Conservation (phyloP, 2,329 filamentous ascomycete genomes). For the Trichothecium roseum region DNA sequence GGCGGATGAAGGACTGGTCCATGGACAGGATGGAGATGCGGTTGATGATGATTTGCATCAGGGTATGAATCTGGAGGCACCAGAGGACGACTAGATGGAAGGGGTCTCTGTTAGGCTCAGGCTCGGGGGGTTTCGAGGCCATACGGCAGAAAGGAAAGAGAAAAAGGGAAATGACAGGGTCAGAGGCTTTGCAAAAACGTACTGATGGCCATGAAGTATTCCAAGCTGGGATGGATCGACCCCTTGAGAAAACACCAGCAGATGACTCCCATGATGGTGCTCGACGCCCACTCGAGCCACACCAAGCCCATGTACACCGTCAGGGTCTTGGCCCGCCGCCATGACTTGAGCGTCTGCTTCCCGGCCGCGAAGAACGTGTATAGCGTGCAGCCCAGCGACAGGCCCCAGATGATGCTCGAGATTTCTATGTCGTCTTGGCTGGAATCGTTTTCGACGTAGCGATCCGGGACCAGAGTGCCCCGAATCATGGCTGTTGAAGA, state of each 20-base stretch:
- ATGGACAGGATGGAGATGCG: conserved; percentile 34
- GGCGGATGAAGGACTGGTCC: conserved; percentile 20
- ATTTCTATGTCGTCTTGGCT: neutral
- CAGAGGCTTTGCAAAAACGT: too few relatives aligned
- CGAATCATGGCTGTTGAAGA: too few relatives aligned
- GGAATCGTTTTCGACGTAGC: neutral
- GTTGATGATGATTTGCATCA: conserved; percentile 43
- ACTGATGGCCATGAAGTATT: conserved; percentile 13
- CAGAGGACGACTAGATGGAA: conserved; percentile 16
- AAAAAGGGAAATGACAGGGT: conserved; percentile 2
- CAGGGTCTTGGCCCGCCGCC: neutral
- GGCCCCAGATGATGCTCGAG: neutral
- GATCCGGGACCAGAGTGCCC: neutral
- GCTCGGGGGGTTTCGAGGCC: too few relatives aligned
- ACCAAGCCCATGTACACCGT: neutral
- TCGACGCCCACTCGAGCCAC: neutral
- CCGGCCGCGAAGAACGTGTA: neutral
- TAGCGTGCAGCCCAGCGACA: neutral
- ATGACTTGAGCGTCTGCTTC: conserved; percentile 1
- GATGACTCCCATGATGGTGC: neutral
- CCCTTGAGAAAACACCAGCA: neutral
- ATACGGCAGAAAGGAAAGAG: conserved; percentile 12
- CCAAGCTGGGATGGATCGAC: conserved; percentile 14
- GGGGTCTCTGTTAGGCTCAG: too few relatives aligned
- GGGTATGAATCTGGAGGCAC: conserved; percentile 27